Evolutionary conservation across 331 rosid genomes (phyloP).

Genomic region (Quercus phellos): DNA sequence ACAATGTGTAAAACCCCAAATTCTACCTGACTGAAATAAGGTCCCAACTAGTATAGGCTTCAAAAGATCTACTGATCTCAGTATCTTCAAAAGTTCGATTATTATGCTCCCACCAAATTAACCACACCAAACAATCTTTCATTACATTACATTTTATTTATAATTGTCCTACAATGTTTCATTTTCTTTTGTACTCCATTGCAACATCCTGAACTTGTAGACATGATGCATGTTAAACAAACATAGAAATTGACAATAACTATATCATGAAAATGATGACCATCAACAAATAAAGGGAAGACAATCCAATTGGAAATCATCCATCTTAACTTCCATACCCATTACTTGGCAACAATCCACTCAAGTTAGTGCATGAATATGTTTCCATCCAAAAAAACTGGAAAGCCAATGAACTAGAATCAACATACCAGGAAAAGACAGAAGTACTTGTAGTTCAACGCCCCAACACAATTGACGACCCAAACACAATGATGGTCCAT

Average conservation of each 20-base stretch:
- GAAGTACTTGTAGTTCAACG: slow-evolving; percentile 70
- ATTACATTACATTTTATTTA: background rate
- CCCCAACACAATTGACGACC: slow-evolving; percentile 83
- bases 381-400: background rate
- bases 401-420: background rate
- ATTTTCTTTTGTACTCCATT: background rate
- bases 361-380: background rate
- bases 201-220: background rate
- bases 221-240: background rate
- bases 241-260: background rate
- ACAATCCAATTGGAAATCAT: background rate
- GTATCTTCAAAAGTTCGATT: too few relatives aligned
- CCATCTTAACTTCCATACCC: background rate
- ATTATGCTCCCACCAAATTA: too few relatives aligned
- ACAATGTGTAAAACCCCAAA: too few relatives aligned
- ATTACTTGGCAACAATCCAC: background rate
- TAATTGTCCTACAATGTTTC: background rate
- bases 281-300: background rate
- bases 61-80: too few relatives aligned
- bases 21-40: too few relatives aligned
- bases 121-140: too few relatives aligned
- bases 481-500: slow-evolving; percentile 88
- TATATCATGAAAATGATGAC: background rate
- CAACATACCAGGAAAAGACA: slow-evolving; percentile 66
- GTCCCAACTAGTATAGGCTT: too few relatives aligned